Evolutionary conservation across 768 basidiomycete species (phyloP).

Genomic region (Tephrocybe sp.): DNA sequence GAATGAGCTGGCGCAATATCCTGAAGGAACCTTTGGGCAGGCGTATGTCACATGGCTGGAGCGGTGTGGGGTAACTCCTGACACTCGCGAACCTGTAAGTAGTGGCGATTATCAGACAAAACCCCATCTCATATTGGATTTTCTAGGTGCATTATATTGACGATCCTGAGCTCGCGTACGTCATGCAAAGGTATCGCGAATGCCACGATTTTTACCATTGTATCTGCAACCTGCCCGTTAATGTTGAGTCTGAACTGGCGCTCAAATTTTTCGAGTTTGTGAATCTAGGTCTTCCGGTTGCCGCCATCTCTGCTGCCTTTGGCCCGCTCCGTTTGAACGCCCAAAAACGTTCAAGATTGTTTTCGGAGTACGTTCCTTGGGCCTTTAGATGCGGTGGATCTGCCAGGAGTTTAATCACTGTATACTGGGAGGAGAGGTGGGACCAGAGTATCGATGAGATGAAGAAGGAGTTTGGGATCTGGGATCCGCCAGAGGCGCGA

Average conservation of each 20-base stretch:
- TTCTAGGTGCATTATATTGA: slow-evolving; percentile 88
- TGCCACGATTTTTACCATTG: slow-evolving; percentile 98
- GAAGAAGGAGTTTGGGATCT: slow-evolving; percentile 82
- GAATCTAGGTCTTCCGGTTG: slow-evolving; percentile 89
- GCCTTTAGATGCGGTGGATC: slow-evolving; percentile 81
- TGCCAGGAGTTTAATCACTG: slow-evolving; percentile 76
- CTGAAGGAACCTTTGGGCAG: slow-evolving; percentile 81
- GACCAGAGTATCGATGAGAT: slow-evolving; percentile 78
- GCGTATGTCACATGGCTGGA: slow-evolving; percentile 91
- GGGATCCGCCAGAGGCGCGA: slow-evolving; percentile 74
- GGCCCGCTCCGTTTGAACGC: slow-evolving; percentile 73
- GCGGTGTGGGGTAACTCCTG: slow-evolving; percentile 86
- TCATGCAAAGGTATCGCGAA: slow-evolving; percentile 97
- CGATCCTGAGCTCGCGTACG: slow-evolving; percentile 94
- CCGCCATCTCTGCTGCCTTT: slow-evolving; percentile 75
- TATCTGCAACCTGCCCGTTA: slow-evolving; percentile 84
- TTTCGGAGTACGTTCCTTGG: slow-evolving; percentile 90
- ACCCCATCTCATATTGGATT: slow-evolving; percentile 7
- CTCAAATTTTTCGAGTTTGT: slow-evolving; percentile 94
- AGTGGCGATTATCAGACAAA: neutral
- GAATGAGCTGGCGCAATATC: slow-evolving; percentile 58
- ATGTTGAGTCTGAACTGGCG: slow-evolving; percentile 88
- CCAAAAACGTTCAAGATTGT: slow-evolving; percentile 55
- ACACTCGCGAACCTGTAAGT: slow-evolving; percentile 85
- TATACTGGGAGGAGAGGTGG: slow-evolving; percentile 98